Percentiles rank a stretch among this genome's conserved stretches.
Evolutionary conservation across 768 basidiomycete genomes (phyloP).

Genomic region (Leccinum disarticulatum): DNA sequence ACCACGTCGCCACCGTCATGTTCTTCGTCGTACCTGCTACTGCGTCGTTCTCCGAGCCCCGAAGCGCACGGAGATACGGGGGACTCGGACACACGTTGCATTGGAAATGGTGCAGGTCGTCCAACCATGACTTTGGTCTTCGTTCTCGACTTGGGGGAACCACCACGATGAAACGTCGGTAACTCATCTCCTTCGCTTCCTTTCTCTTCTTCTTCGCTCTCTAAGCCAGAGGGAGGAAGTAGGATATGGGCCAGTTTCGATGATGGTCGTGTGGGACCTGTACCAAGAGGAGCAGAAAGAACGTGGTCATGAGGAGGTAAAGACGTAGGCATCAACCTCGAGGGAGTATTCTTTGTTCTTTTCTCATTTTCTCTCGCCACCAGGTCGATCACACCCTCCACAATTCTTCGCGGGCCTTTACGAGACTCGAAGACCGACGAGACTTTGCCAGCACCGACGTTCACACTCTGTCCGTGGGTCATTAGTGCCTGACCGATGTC

Average conservation of each 20-base stretch:
- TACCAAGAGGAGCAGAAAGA: slow-evolving; percentile 3
- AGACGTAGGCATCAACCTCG: neutral
- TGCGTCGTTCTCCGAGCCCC: neutral
- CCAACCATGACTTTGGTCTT: neutral
- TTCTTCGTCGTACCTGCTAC: neutral
- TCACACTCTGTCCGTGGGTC: slow-evolving; percentile 4
- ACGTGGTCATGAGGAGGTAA: neutral
- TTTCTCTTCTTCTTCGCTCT: slow-evolving; percentile 13
- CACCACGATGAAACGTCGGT: slow-evolving; percentile 21
- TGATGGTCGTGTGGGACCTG: neutral
- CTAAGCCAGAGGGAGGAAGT: slow-evolving; percentile 7
- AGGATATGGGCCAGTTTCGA: slow-evolving; percentile 17
- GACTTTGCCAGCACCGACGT: neutral
- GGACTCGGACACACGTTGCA: slow-evolving; percentile 15
- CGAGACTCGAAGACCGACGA: neutral
- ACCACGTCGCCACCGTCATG: neutral
- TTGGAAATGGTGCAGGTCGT: slow-evolving; percentile 27
- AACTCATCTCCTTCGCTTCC: slow-evolving; percentile 14
- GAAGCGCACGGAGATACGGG: neutral
- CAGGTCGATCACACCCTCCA: slow-evolving; percentile 8
- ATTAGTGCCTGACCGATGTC: slow-evolving; percentile 1
- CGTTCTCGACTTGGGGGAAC: slow-evolving; percentile 5
- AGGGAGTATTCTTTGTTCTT: slow-evolving; percentile 3
- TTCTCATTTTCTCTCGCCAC: neutral
- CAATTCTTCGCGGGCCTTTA: neutral